A percentile compares a stretch with the other conserved stretches of the same genome.
Conservation (phyloP, 495 filamentous ascomycete species). For the Talaromyces borbonicus region DNA sequence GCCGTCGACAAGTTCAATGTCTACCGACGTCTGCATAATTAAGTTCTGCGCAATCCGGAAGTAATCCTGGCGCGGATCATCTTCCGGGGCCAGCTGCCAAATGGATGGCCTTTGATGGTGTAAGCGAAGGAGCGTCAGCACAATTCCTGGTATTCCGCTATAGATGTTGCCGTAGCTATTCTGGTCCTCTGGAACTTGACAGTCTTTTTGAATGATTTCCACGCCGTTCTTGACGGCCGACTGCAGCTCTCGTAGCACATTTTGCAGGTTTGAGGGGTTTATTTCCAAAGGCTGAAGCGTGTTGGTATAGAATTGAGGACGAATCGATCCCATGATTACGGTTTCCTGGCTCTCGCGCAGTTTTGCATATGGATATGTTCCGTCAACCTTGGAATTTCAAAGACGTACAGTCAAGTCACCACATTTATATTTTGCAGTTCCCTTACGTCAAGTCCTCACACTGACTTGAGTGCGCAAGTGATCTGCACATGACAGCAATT, state of each 20-base stretch:
- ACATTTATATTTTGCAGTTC: neutral
- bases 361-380: no score
- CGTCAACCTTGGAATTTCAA: neutral
- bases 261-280: slow-evolving; percentile 5
- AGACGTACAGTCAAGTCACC: no score
- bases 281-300: slow-evolving; percentile 11
- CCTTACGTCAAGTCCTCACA: no score
- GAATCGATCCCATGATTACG: neutral
- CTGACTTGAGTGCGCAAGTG: no score
- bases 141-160: slow-evolving; percentile 21
- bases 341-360: no score
- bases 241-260: slow-evolving; percentile 20
- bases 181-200: slow-evolving; percentile 12
- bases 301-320: slow-evolving; percentile 17
- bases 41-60: slow-evolving; percentile 19
- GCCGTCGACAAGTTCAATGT: slow-evolving; percentile 18
- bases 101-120: slow-evolving; percentile 22
- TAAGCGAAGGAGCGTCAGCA: slow-evolving; percentile 29
- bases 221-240: slow-evolving; percentile 21
- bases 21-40: slow-evolving; percentile 19
- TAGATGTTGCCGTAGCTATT: slow-evolving; percentile 22
- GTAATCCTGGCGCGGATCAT: slow-evolving; percentile 14
- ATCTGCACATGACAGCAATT: no score
- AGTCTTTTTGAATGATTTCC: slow-evolving; percentile 16
- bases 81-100: neutral